Percentiles rank a stretch among this genome's conserved stretches.
These are phyloP conservation scores for Strobilomyces dryophilus DNA, from an alignment of 768 basidiomycete genomes.

Conservation along the genomic window DNA sequence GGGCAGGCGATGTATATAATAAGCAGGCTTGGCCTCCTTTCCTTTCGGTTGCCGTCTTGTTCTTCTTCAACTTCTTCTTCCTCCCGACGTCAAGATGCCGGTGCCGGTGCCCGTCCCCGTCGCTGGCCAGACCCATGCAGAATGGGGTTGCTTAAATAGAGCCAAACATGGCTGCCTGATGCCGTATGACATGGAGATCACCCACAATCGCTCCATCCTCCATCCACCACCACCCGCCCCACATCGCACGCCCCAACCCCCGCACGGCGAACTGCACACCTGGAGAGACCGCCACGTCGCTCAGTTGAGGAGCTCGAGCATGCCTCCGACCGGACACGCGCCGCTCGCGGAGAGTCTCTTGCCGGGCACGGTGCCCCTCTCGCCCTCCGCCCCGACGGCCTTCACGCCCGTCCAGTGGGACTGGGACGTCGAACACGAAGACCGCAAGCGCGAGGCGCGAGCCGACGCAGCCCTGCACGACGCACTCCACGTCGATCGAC, in stretches of 20 bases:
- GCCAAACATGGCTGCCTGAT: constrained; percentile 23
- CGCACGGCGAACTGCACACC: background rate
- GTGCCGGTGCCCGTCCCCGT: constrained; percentile 13
- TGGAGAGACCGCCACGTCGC: constrained; percentile 9
- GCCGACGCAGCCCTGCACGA: constrained; percentile 61
- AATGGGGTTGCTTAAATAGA: constrained; percentile 20
- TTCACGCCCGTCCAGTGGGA: constrained; percentile 50
- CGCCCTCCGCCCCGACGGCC: constrained; percentile 3
- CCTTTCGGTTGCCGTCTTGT: background rate
- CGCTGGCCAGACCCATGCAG: background rate
- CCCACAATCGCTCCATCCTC: constrained; percentile 13
- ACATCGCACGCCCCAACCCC: background rate
- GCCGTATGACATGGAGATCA: constrained; percentile 14
- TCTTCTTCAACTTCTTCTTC: background rate
- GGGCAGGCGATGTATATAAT: constrained; percentile 1
- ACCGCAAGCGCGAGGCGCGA: constrained; percentile 59
- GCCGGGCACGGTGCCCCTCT: constrained; percentile 24
- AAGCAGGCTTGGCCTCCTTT: background rate
- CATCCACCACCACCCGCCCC: background rate
- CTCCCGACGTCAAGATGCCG: constrained; percentile 7
- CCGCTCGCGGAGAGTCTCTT: background rate
- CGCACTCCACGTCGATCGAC: constrained; percentile 67
- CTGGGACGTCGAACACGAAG: constrained; percentile 69
- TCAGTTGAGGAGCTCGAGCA: constrained; percentile 3
- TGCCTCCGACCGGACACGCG: constrained; percentile 7